Evolutionary conservation across 192 early-diverging fungal species (phyloP).

Genomic region (Allomyces macrogynus): DNA sequence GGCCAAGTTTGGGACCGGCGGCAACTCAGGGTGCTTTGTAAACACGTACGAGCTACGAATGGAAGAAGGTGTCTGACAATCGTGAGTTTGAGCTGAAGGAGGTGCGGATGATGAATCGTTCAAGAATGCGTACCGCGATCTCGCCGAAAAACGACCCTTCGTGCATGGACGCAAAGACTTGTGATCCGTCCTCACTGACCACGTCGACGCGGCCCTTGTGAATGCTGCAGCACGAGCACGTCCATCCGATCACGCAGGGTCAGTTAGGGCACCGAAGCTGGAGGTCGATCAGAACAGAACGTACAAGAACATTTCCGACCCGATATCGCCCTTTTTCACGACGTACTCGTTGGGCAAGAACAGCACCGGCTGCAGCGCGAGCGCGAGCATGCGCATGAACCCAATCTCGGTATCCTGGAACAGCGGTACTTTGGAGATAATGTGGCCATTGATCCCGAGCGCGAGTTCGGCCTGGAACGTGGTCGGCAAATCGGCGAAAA

Average conservation of each 20-base stretch:
- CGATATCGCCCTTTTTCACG: not conserved
- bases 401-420: not conserved
- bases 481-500: constrained; percentile 6
- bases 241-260: too few species aligned
- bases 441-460: not conserved
- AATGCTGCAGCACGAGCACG: not conserved
- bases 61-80: too few species aligned
- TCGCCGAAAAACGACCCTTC: not conserved
- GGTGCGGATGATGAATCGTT: too few species aligned
- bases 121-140: not conserved
- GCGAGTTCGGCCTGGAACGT: constrained; percentile 6
- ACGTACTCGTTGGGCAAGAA: not conserved
- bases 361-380: not conserved
- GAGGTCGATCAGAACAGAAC: too few species aligned
- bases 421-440: not conserved
- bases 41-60: too few species aligned
- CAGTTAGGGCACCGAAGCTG: too few species aligned
- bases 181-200: not conserved
- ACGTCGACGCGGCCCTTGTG: not conserved
- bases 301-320: not conserved
- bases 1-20: too few species aligned
- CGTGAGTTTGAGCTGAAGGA: too few species aligned
- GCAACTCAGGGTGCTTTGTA: too few species aligned
- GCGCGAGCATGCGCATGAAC: not conserved
- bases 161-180: not conserved